phyloP scores from a whole-genome alignment of 1,139 yeast genomes.

The Lodderomyces elongisporus region DNA sequence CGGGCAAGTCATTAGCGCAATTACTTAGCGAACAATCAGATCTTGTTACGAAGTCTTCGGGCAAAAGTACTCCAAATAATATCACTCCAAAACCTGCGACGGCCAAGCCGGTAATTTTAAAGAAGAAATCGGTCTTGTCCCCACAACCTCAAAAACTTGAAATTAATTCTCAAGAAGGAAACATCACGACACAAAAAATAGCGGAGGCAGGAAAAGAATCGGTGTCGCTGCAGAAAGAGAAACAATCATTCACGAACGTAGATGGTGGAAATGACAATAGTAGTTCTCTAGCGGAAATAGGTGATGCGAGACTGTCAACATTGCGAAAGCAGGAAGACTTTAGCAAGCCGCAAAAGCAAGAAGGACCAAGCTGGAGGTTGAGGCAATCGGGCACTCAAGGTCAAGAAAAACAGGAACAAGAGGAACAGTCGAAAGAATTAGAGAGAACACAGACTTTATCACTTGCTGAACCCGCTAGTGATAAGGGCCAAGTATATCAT shows the following conservation, averaged over 20 bases:
- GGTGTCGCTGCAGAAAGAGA: background rate
- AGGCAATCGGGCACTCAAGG: background rate
- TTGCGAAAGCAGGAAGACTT: background rate
- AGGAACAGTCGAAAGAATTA: background rate
- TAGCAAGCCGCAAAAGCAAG: background rate
- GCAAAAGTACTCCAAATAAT: slow-evolving; percentile 17
- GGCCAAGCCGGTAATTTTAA: slow-evolving; percentile 36
- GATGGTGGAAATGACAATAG: background rate
- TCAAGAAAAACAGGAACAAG: background rate
- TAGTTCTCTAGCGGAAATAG: background rate
- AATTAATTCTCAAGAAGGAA: slow-evolving; percentile 11
- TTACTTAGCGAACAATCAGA: slow-evolving; percentile 27
- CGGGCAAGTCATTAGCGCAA: slow-evolving; percentile 36
- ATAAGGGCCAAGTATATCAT: background rate
- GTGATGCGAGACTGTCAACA: background rate
- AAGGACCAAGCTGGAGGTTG: background rate
- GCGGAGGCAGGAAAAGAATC: slow-evolving; percentile 4
- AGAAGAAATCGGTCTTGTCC: slow-evolving; percentile 26
- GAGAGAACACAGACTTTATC: background rate
- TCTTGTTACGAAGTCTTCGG: slow-evolving; percentile 11
- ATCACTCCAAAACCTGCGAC: slow-evolving; percentile 21
- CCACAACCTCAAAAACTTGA: slow-evolving; percentile 13
- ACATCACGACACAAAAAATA: slow-evolving; percentile 6
- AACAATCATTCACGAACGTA: background rate
- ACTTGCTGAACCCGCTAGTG: background rate